phyloP scores from a whole-genome alignment of 495 filamentous ascomycete genomes.

The Hyaloscypha hepaticicola region DNA sequence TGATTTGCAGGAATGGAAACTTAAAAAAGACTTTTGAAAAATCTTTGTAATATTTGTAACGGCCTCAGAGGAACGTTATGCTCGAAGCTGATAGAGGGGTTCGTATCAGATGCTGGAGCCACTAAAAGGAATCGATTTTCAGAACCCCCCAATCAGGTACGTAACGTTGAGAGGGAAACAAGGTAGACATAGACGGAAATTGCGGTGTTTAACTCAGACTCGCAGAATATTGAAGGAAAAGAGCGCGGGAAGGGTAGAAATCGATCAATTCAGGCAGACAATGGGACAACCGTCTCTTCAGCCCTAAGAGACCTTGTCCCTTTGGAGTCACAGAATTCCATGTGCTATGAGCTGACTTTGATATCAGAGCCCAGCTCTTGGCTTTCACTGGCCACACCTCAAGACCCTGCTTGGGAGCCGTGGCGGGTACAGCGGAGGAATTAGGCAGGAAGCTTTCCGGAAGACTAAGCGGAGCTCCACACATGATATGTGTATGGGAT shows the following conservation, averaged over 20 bases:
- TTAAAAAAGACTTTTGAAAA: background rate
- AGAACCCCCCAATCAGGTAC: background rate
- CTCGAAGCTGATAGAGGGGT: background rate
- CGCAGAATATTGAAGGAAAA: conserved; percentile 11
- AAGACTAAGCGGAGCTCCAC: background rate
- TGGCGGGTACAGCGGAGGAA: background rate
- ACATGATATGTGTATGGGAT: background rate
- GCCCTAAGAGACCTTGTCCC: conserved; percentile 2
- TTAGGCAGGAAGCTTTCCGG: conserved; percentile 4
- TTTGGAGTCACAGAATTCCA: background rate
- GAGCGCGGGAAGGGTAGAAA: background rate
- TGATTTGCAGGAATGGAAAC: background rate
- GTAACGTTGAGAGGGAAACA: background rate
- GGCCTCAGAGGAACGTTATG: background rate
- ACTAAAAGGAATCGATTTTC: background rate
- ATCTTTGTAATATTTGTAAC: background rate
- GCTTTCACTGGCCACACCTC: conserved; percentile 4
- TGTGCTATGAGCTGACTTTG: conserved; percentile 15
- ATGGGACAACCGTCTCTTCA: conserved; percentile 14
- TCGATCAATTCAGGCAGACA: background rate
- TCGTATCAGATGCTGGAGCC: background rate
- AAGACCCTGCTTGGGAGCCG: background rate
- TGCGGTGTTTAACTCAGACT: background rate
- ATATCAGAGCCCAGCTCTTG: conserved; percentile 6
- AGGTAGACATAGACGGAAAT: background rate